These are phyloP conservation scores for Metarhizium humberi DNA, from an alignment of 2,329 filamentous ascomycete genomes.

Conservation along the genomic window DNA sequence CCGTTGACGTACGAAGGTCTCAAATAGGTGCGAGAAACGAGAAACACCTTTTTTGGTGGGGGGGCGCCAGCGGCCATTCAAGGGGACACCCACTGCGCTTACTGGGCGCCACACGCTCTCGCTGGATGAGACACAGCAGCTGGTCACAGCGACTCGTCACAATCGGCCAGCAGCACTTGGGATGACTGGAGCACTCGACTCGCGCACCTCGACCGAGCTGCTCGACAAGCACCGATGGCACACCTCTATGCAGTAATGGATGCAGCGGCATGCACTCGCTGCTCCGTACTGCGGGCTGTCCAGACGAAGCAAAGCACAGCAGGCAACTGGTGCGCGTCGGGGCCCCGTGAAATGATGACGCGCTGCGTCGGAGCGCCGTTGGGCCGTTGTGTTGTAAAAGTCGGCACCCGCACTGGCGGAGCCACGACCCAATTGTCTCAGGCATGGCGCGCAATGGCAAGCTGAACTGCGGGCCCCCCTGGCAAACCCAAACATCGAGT, in stretches of 20 bases:
- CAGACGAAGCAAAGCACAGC: not conserved
- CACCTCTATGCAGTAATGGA: not conserved
- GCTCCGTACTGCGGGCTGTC: not conserved
- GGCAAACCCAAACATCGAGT: not conserved
- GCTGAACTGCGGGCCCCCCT: conserved; percentile 7
- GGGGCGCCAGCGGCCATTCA: not conserved
- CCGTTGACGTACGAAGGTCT: no score
- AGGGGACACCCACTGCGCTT: not conserved
- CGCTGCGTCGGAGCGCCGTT: not conserved
- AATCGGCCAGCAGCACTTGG: not conserved
- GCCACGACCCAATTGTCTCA: conserved; percentile 4
- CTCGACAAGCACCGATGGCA: no score
- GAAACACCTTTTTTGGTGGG: not conserved
- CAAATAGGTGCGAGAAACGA: not conserved
- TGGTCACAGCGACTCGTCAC: not conserved
- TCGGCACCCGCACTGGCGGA: not conserved
- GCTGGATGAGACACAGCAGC: not conserved
- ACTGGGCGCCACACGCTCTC: not conserved
- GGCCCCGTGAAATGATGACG: not conserved
- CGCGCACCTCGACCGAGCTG: no score
- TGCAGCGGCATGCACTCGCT: no score
- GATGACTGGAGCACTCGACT: not conserved
- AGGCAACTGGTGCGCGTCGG: not conserved
- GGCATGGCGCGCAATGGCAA: conserved; percentile 7
- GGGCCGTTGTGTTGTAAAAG: no score